A percentile compares a stretch with the other conserved stretches of the same genome.
phyloP scores from a whole-genome alignment of 106 monocot genomes.

The Acanthochlamys bracteata region DNA sequence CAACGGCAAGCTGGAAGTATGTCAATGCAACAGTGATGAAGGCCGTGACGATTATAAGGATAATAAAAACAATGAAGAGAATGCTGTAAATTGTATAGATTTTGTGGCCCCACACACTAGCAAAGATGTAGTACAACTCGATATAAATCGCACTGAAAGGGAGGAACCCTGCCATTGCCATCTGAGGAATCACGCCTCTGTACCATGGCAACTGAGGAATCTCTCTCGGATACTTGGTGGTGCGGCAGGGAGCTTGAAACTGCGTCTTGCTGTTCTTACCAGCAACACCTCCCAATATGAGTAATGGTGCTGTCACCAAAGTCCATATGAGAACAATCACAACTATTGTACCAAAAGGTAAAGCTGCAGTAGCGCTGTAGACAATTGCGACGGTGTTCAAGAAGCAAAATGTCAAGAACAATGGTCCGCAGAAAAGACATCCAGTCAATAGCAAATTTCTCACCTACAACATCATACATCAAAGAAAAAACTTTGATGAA shows the following conservation, averaged over 20 bases:
- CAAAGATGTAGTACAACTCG: constrained; percentile 76
- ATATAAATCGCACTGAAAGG: constrained; percentile 77
- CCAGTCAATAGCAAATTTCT: constrained; percentile 67
- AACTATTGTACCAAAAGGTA: constrained; percentile 69
- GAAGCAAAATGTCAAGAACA: constrained; percentile 69
- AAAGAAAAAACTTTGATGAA: not conserved
- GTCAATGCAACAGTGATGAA: constrained; percentile 66
- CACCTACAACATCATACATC: constrained; percentile 23
- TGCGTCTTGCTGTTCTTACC: constrained; percentile 64
- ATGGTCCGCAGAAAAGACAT: constrained; percentile 63
- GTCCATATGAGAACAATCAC: constrained; percentile 78
- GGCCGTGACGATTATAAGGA: constrained; percentile 71
- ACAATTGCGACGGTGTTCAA: constrained; percentile 64
- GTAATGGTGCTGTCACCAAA: constrained; percentile 58
- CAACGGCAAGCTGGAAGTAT: constrained; percentile 69
- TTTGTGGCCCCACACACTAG: constrained; percentile 79
- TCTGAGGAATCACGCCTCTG: constrained; percentile 58
- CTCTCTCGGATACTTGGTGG: constrained; percentile 69
- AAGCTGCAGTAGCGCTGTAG: constrained; percentile 62
- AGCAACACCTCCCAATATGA: constrained; percentile 61
- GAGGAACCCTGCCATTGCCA: constrained; percentile 74
- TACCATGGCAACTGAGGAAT: constrained; percentile 73
- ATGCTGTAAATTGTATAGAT: constrained; percentile 78
- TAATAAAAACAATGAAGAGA: constrained; percentile 67
- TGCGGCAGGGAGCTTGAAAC: constrained; percentile 65